Base-by-base conservation (phyloP, 306 rosid species). In the Mimosa pudica region DNA sequence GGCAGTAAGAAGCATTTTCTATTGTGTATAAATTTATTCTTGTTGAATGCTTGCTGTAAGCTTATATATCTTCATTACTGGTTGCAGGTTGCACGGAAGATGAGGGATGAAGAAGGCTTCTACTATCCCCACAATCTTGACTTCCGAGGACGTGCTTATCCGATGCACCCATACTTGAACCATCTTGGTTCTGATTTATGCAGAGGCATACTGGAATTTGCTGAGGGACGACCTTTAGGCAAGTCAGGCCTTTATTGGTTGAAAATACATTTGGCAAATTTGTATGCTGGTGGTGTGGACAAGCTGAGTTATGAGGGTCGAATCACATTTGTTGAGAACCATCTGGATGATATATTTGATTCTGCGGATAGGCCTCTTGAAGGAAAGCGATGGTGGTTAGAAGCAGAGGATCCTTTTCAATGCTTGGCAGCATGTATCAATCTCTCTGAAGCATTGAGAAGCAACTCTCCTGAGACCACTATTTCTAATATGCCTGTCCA, bases 111-210 rank as follows among this genome's bases (percentile, higher is more conserved):
- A 85, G 98, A 95, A 71, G 93, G 96, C 78, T 95, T 95, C 90
- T 92, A 91, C 87, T 95, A 91, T 81, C 99, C 99, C 1, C 99
- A 95, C 90, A 95, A 93, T 85, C 87, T 95, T 69, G 99, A 95
- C 89, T 95, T 95, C 73, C 90, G 98, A 66, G 99, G 99, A 36
- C 98, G 99, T 81, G 98, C 99, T 32, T 95, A 95, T 75, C 99
- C 98, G 73, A 91, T 95, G 98, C 98, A 95, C 82, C 96, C 99
- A 51, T 87, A 92, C 86, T 69, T 93, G 84, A 95, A 95, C 84
- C 99, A 95, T 90, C 95, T 93, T 83, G 99, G 99, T 81, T 95
- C 99, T 47, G 99, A 95, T 87, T 68, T 93, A 74, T 95, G 99
- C 84, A 89, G 99, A 89, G 98, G 99, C 71, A 83, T 91, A 82